phyloP scores from a whole-genome alignment of 805 yeast genomes.

The Lipomyces spencermartinsiae region DNA sequence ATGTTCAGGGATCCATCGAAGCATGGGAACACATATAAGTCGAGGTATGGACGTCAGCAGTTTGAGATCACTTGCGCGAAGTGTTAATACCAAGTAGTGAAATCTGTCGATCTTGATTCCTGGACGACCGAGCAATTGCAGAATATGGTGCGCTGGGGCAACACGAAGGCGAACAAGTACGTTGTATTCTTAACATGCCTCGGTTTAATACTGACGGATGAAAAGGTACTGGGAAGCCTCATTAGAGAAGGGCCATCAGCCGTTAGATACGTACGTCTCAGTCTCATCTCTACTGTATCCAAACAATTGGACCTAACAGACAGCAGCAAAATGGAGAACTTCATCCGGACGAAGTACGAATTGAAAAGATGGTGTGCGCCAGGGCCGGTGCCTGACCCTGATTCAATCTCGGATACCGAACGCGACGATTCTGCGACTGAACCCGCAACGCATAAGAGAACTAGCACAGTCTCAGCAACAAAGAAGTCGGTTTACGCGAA shows the following conservation, averaged over 20 bases:
- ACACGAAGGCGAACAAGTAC: constrained; percentile 68
- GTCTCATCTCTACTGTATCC: neutral
- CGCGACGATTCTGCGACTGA: constrained; percentile 15
- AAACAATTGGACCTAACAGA: neutral
- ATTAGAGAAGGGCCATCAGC: constrained; percentile 71
- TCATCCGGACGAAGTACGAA: constrained; percentile 91
- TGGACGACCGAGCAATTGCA: constrained; percentile 95
- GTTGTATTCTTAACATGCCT: constrained; percentile 8
- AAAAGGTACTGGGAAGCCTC: constrained; percentile 76
- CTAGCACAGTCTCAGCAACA: constrained; percentile 9
- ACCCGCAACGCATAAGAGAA: constrained; percentile 3
- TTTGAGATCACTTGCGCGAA: neutral
- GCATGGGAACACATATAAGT: constrained; percentile 94
- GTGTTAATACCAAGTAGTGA: constrained; percentile 54
- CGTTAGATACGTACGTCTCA: constrained; percentile 60
- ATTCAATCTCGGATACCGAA: constrained; percentile 36
- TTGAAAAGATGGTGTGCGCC: constrained; percentile 82
- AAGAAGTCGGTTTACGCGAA: constrained; percentile 25
- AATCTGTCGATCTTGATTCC: constrained; percentile 91
- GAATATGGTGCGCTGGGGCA: constrained; percentile 86
- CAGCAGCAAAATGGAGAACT: constrained; percentile 76
- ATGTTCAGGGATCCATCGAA: constrained; percentile 94
- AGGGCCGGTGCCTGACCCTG: constrained; percentile 64
- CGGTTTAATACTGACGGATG: neutral
- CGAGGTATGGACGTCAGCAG: constrained; percentile 48